Percentiles rank a stretch among this genome's conserved stretches.
These are phyloP conservation scores for Naganishia sp. DNA, from an alignment of 1,284 basidiomycete species.

Conservation along the genomic window DNA sequence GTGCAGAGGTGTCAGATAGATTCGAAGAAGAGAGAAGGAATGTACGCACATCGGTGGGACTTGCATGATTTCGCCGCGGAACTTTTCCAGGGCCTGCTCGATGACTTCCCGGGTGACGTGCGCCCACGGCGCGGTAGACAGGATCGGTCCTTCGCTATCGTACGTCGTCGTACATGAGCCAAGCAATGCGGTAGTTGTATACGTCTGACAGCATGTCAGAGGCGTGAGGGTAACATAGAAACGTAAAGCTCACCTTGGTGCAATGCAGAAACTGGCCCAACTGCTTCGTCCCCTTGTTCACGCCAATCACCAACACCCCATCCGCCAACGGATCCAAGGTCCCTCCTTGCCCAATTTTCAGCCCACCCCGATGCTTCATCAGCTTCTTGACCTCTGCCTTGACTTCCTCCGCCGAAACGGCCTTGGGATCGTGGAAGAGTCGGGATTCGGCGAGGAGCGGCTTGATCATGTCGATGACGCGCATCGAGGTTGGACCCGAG, in stretches of 20 bases:
- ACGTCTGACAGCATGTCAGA: slow-evolving; percentile 66
- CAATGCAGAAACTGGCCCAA: slow-evolving; percentile 83
- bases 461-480: slow-evolving; percentile 82
- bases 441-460: slow-evolving; percentile 73
- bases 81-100: slow-evolving; percentile 69
- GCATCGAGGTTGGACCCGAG: slow-evolving; percentile 64
- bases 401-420: slow-evolving; percentile 18
- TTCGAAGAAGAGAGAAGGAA: neutral
- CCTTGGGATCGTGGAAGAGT: slow-evolving; percentile 66
- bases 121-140: slow-evolving; percentile 74
- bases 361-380: slow-evolving; percentile 48
- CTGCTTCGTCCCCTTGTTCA: slow-evolving; percentile 88
- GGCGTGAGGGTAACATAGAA: slow-evolving; percentile 1
- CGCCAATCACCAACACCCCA: slow-evolving; percentile 83
- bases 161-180: slow-evolving; percentile 95
- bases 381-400: slow-evolving; percentile 30
- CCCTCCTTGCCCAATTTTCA: slow-evolving; percentile 61
- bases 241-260: slow-evolving; percentile 67
- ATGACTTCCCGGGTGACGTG: slow-evolving; percentile 80
- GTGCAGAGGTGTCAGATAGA: neutral
- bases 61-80: slow-evolving; percentile 86
- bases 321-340: slow-evolving; percentile 92
- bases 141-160: slow-evolving; percentile 79
- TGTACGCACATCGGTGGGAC: slow-evolving; percentile 79
- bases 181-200: slow-evolving; percentile 83